A percentile compares a stretch with the other conserved stretches of the same genome.
These are phyloP conservation scores for Saccharomyces hybrid DNA, from an alignment of 1,139 yeast genomes.

Conservation along the genomic window DNA sequence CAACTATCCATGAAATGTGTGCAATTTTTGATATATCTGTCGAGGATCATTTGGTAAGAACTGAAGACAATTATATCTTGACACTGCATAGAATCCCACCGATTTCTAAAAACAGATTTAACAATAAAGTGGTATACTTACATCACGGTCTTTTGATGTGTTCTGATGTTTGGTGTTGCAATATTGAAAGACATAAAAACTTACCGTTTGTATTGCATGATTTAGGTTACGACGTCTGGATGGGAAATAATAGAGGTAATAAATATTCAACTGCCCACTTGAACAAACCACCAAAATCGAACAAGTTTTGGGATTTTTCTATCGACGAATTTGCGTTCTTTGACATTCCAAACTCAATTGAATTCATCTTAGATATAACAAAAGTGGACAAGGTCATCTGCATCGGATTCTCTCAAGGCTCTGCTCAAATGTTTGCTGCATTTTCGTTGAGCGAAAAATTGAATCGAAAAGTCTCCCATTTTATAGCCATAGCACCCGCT, in stretches of 20 bases:
- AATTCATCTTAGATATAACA: constrained; percentile 49
- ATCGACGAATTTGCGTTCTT: constrained; percentile 78
- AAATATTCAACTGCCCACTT: constrained; percentile 63
- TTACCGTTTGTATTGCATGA: constrained; percentile 73
- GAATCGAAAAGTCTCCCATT: constrained; percentile 58
- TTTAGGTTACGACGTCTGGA: constrained; percentile 84
- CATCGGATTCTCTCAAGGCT: constrained; percentile 86
- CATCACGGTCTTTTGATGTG: constrained; percentile 92
- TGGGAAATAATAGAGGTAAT: constrained; percentile 86
- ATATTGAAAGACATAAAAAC: constrained; percentile 52
- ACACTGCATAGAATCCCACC: constrained; percentile 46
- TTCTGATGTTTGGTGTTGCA: constrained; percentile 82
- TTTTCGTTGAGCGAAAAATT: constrained; percentile 43
- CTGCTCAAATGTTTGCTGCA: constrained; percentile 79
- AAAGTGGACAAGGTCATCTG: constrained; percentile 44
- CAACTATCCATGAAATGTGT: constrained; percentile 59
- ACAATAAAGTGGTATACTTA: constrained; percentile 54
- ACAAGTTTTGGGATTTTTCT: constrained; percentile 75
- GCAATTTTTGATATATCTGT: constrained; percentile 51
- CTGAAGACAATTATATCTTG: constrained; percentile 47
- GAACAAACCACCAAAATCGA: constrained; percentile 30
- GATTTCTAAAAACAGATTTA: constrained; percentile 29
- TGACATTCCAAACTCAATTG: constrained; percentile 71
- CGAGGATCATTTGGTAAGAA: constrained; percentile 52
- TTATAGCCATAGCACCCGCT: constrained; percentile 87